These are phyloP conservation scores for Coniochaeta hoffmannii DNA, from an alignment of 2,329 filamentous ascomycete species.

Conservation along the genomic window DNA sequence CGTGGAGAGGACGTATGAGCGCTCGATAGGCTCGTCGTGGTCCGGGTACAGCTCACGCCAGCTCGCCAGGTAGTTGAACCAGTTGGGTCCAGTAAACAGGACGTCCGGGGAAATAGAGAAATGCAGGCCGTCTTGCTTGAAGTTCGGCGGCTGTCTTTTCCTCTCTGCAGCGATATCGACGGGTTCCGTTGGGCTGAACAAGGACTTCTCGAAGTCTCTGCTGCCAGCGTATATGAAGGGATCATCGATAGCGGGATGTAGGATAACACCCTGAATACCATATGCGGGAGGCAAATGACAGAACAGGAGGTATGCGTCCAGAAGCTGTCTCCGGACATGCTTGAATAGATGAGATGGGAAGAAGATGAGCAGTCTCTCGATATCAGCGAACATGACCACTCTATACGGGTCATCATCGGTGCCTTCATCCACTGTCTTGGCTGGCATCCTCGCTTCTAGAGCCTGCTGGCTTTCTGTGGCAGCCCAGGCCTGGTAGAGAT, in stretches of 20 bases:
- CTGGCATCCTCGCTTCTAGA: slow-evolving; percentile 50
- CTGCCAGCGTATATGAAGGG: slow-evolving; percentile 37
- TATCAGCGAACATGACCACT: slow-evolving; percentile 71
- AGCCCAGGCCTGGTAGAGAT: slow-evolving; percentile 45
- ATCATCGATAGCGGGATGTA: slow-evolving; percentile 38
- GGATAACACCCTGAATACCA: slow-evolving; percentile 13
- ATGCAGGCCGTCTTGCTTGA: slow-evolving; percentile 20
- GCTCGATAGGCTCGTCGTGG: slow-evolving; percentile 25
- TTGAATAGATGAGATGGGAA: slow-evolving; percentile 32
- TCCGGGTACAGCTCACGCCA: slow-evolving; percentile 14
- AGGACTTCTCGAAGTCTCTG: slow-evolving; percentile 18
- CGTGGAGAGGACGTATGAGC: slow-evolving; percentile 40
- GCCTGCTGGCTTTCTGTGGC: slow-evolving; percentile 44
- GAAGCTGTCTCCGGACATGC: slow-evolving; percentile 35
- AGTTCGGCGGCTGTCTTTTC: slow-evolving; percentile 15
- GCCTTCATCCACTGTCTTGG: slow-evolving; percentile 66
- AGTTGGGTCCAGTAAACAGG: slow-evolving; percentile 38
- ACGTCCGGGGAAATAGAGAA: slow-evolving; percentile 37
- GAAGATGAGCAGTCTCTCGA: slow-evolving; percentile 54
- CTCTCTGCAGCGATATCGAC: slow-evolving; percentile 5
- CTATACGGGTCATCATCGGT: slow-evolving; percentile 77
- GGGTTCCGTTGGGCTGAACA: background rate
- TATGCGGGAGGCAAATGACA: slow-evolving; percentile 51
- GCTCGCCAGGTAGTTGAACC: slow-evolving; percentile 35
- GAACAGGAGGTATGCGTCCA: slow-evolving; percentile 67